These are phyloP conservation scores for Lunularia cruciata DNA, from an alignment of 225 moss, liverwort and hornwort species.

Conservation along the genomic window DNA sequence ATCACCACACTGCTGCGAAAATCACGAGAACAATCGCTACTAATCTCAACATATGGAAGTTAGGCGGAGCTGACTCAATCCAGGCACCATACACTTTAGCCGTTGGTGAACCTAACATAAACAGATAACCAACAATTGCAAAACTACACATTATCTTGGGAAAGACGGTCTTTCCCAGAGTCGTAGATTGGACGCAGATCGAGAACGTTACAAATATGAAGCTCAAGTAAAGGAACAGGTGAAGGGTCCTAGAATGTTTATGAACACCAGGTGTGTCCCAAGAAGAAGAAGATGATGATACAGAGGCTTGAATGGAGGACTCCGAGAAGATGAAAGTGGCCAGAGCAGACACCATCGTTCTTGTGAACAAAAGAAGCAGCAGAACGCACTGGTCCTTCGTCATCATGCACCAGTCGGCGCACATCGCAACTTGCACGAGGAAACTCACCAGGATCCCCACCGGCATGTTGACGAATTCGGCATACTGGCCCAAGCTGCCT, in stretches of 20 bases:
- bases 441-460: conserved; percentile 12
- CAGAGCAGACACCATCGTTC: conserved; percentile 12
- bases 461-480: conserved; percentile 20
- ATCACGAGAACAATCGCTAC: conserved; percentile 1
- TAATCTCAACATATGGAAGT: background rate
- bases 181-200: conserved; percentile 5
- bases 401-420: conserved; percentile 15
- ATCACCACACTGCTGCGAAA: background rate
- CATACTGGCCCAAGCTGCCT: conserved; percentile 10
- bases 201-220: conserved; percentile 13
- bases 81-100: conserved; percentile 2
- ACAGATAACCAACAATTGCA: background rate
- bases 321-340: conserved; percentile 9
- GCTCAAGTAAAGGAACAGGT: conserved; percentile 17
- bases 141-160: background rate
- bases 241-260: conserved; percentile 4
- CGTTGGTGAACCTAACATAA: background rate
- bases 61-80: conserved; percentile 3
- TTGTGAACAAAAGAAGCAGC: conserved; percentile 1
- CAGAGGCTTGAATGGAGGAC: conserved; percentile 10
- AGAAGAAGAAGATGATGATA: background rate
- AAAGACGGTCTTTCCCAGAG: background rate
- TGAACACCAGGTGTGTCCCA: background rate
- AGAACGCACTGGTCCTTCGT: conserved; percentile 18
- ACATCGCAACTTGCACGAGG: conserved; percentile 2